Conservation (phyloP, 2,329 filamentous ascomycete genomes). For the Cladosporium phlei region DNA sequence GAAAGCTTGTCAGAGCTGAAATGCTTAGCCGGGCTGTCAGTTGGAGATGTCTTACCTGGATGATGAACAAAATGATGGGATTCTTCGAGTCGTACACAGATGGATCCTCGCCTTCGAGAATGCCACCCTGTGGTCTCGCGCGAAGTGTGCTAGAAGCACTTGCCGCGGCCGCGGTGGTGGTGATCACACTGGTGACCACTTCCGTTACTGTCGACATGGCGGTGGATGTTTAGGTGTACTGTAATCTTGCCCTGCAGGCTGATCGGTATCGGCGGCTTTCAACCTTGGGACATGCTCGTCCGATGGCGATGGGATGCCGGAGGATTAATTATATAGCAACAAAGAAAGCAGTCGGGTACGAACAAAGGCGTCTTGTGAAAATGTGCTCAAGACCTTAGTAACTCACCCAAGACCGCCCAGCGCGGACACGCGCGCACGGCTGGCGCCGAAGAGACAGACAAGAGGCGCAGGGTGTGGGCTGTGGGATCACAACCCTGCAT, state of each 20-base stretch:
- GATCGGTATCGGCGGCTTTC: not conserved
- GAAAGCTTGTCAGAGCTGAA: not conserved
- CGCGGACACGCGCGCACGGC: conserved; percentile 6
- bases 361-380: not conserved
- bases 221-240: not conserved
- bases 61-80: conserved; percentile 71
- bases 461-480: not conserved
- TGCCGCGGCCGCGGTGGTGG: conserved; percentile 18
- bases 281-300: conserved; percentile 1
- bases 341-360: not conserved
- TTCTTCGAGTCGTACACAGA: conserved; percentile 64
- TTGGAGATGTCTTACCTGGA: conserved; percentile 51
- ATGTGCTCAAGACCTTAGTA: conserved; percentile 4
- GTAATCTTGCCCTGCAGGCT: not conserved
- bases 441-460: conserved; percentile 4
- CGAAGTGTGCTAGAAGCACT: conserved; percentile 28
- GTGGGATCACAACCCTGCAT: conserved; percentile 2
- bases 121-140: conserved; percentile 57
- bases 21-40: not conserved
- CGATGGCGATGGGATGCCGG: not conserved
- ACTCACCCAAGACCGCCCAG: conserved; percentile 12
- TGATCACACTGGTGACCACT: conserved; percentile 1
- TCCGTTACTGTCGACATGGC: conserved; percentile 11
- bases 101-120: conserved; percentile 67
- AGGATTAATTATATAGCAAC: not conserved